A percentile compares a stretch with the other conserved stretches of the same genome.
Conservation (phyloP, 441 rosid genomes). For the California macrophylla region DNA sequence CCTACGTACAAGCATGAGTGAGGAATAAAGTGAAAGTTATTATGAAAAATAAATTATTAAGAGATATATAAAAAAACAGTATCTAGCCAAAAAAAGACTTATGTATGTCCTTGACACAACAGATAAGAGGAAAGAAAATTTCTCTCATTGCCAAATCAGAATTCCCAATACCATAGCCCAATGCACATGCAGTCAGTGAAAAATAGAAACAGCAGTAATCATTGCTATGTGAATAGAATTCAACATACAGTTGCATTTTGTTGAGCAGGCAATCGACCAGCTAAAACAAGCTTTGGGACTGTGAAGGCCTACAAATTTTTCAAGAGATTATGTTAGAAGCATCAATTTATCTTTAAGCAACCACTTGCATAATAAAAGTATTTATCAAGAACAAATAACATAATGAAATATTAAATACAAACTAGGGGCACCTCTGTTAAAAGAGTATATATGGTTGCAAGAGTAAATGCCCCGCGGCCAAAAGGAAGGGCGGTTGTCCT, state of each 20-base stretch:
- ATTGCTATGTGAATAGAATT: conserved; percentile 9
- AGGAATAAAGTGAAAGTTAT: background rate
- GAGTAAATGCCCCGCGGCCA: conserved; percentile 98
- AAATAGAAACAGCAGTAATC: conserved; percentile 9
- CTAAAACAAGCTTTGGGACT: conserved; percentile 95
- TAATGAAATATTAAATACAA: conserved; percentile 11
- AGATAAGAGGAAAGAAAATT: background rate
- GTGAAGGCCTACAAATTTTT: conserved; percentile 66
- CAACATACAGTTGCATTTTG: conserved; percentile 96
- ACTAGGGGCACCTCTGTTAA: conserved; percentile 61
- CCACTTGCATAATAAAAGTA: conserved; percentile 11
- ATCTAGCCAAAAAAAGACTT: background rate
- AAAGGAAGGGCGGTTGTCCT: conserved; percentile 97
- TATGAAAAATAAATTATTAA: background rate
- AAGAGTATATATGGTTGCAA: conserved; percentile 86
- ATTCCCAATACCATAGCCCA: background rate
- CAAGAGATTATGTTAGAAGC: conserved; percentile 21
- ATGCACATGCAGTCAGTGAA: conserved; percentile 13
- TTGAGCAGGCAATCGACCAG: conserved; percentile 97
- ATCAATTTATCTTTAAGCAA: conserved; percentile 16
- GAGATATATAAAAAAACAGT: background rate
- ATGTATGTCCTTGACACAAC: background rate
- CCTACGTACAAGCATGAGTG: background rate
- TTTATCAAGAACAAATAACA: background rate
- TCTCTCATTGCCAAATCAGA: background rate